Base-by-base conservation (phyloP, 768 basidiomycete species). In the Boletus reticulatus region DNA sequence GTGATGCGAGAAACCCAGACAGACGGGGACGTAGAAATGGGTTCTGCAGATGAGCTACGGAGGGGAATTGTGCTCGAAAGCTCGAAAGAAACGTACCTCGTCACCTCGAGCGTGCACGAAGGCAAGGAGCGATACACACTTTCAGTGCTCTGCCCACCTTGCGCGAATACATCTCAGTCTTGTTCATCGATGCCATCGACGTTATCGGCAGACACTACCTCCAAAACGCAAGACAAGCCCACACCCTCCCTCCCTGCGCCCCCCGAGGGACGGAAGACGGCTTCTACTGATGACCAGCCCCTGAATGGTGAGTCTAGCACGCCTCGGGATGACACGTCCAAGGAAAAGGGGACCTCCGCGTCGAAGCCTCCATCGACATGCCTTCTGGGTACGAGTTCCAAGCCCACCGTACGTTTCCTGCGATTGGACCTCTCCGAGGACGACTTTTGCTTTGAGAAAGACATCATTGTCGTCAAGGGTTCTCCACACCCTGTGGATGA, bases 31-130 rank as follows among this genome's bases (percentile, higher is more conserved):
- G 49, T 56, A 4, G 55, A 59, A 3, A 55, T 44, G 57, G 57
- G 57, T n/a, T 19, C 57, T 1, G 52, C 20, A 5, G 60, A 62
- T 4, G 62, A 64, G 0, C 8, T 43, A 22, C 43, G 32, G 31
- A 49, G 43, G 34, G 67, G 67, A 6, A 20, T 71, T 24, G 58
- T 72, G 20, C 60, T 71, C 16, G 69, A 70, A 38, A 61, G 67
- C 44, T 39, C 59, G 2, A 52, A 48, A 38, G 67, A 63, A 24
- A 62, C 67, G 0, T 70, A 57, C 22, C 60, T 70, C 44, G 22
- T 70, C 34, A 58, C 65, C 16, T 53, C 48, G 39, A 45, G 17
- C 13, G 42, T 43, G 46, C 51, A 43, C 39, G 49, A 57, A 10
- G 60, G 55, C 34, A 51, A 58, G 27, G 32, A 38, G 14, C 52